phyloP scores from a whole-genome alignment of 176 grass and related monocot species.

The barley (Hordeum vulgare) region DNA sequence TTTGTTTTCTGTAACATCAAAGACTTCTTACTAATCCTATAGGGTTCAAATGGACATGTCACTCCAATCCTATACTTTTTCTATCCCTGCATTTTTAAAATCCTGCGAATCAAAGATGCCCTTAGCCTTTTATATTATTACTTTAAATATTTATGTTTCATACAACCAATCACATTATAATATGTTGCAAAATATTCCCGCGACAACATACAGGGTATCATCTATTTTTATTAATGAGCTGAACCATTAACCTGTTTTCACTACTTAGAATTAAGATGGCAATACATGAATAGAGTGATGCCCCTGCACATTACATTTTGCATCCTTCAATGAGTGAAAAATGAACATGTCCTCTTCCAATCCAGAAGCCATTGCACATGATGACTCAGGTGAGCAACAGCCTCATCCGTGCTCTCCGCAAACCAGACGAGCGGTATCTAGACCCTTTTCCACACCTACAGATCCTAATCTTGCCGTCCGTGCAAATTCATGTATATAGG shows the following conservation, averaged over 20 bases:
- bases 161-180: no score
- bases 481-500: conserved; percentile 5
- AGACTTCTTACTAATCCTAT: no score
- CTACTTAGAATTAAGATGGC: not conserved
- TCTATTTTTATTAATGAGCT: conserved; percentile 2
- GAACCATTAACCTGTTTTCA: not conserved
- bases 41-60: no score
- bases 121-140: no score
- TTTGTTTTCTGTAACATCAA: no score
- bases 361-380: conserved; percentile 6
- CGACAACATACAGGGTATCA: no score
- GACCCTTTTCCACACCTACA: not conserved
- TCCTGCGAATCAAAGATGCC: no score
- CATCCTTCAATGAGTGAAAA: conserved; percentile 8
- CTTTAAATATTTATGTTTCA: no score
- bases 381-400: conserved; percentile 53
- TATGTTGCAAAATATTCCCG: no score
- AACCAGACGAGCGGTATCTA: not conserved
- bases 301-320: conserved; percentile 5
- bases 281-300: conserved; percentile 4
- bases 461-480: conserved; percentile 4
- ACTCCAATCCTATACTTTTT: no score
- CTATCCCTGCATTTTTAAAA: no score
- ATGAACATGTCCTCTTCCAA: conserved; percentile 16
- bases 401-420: conserved; percentile 25